phyloP scores from a whole-genome alignment of 163 green algal species.

The Chlorella variabilis region DNA sequence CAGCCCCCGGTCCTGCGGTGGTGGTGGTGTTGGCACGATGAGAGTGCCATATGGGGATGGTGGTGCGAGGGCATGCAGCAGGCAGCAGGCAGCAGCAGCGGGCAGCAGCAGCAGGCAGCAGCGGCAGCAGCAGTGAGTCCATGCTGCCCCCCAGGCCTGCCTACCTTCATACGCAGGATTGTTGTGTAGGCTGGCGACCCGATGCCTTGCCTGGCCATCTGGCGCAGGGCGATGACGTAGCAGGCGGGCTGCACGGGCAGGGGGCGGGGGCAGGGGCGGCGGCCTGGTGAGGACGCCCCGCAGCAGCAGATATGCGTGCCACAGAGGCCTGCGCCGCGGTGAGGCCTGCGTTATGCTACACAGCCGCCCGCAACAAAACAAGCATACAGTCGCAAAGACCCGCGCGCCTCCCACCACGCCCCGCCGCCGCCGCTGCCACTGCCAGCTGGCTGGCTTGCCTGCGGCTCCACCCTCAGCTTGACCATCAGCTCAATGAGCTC shows the following conservation, averaged over 20 bases:
- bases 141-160: not conserved
- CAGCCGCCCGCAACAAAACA: too few species aligned
- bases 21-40: too few species aligned
- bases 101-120: not conserved
- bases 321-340: too few species aligned
- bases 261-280: not conserved
- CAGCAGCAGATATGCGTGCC: too few species aligned
- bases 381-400: too few species aligned
- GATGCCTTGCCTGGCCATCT: not conserved
- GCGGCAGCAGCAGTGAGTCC: not conserved
- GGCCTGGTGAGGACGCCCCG: not conserved
- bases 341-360: too few species aligned
- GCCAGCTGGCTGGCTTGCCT: not conserved
- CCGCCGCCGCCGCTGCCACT: too few species aligned
- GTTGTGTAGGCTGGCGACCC: constrained; percentile 13
- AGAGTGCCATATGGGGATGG: too few species aligned
- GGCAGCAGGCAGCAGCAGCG: not conserved
- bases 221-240: constrained; percentile 5
- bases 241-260: constrained; percentile 3
- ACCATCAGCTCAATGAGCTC: constrained; percentile 6
- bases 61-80: too few species aligned
- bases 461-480: not conserved
- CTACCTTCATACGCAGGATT: constrained; percentile 22
- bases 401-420: too few species aligned
- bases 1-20: not conserved